Conservation (phyloP, 176 grass and related monocot genomes). For the Eleusine coracana region DNA sequence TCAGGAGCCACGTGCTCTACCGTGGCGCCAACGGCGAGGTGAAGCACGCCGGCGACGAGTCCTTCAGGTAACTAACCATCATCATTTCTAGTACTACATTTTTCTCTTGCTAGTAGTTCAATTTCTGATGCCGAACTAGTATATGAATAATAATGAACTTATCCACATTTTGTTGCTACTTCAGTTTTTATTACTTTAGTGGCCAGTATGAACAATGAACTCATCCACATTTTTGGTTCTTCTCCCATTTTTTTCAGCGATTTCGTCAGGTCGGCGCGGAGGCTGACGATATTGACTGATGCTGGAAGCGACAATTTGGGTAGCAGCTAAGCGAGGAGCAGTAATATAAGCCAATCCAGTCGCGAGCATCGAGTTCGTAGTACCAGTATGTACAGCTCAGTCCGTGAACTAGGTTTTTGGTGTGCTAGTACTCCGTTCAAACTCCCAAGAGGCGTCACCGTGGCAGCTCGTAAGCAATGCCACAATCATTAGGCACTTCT, state of each 20-base stretch:
- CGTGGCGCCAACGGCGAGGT: constrained; percentile 52
- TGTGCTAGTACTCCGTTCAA: not conserved
- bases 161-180: not conserved
- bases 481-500: constrained; percentile 11
- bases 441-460: constrained; percentile 4
- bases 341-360: not conserved
- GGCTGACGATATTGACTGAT: constrained; percentile 72
- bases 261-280: constrained; percentile 73
- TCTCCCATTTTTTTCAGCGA: constrained; percentile 49
- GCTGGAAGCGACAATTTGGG: constrained; percentile 61
- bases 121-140: no score
- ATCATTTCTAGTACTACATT: no score
- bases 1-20: constrained; percentile 76
- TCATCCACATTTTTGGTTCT: constrained; percentile 6
- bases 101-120: no score
- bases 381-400: constrained; percentile 35
- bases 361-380: not conserved
- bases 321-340: constrained; percentile 38
- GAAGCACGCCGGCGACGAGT: constrained; percentile 75
- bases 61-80: constrained; percentile 63
- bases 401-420: constrained; percentile 19
- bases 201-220: constrained; percentile 1
- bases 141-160: no score
- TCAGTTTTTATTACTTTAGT: not conserved
- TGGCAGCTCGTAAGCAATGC: constrained; percentile 1